Conservation (phyloP, 345 rosid genomes). For the Aquilaria malaccensis region DNA sequence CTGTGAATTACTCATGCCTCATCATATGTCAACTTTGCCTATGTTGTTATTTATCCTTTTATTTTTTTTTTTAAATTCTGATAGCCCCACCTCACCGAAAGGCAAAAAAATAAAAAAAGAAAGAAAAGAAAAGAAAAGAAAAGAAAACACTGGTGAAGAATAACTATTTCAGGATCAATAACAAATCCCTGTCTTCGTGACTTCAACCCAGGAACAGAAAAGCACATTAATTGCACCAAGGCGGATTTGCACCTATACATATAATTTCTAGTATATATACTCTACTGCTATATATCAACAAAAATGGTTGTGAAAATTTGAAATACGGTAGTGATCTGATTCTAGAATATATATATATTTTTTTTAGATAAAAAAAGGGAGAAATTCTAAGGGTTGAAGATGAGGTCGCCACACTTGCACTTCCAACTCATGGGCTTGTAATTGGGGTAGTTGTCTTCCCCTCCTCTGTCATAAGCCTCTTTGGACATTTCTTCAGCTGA, state of each 20-base stretch:
- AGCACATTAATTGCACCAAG: not conserved
- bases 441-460: conserved; percentile 59
- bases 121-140: too few relatives aligned
- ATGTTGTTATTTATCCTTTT: too few relatives aligned
- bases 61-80: too few relatives aligned
- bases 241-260: not conserved
- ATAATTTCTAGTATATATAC: not conserved
- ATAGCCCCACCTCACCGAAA: too few relatives aligned
- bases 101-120: too few relatives aligned
- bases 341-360: not conserved
- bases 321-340: not conserved
- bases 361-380: too few relatives aligned
- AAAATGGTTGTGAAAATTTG: not conserved
- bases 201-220: too few relatives aligned
- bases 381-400: conserved; percentile 55
- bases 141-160: too few relatives aligned
- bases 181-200: too few relatives aligned
- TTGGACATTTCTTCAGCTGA: conserved; percentile 15
- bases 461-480: conserved; percentile 54
- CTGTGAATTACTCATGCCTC: too few relatives aligned
- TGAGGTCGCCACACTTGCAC: conserved; percentile 88
- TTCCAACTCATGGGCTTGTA: conserved; percentile 97
- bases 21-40: too few relatives aligned
- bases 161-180: too few relatives aligned
- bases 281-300: not conserved